Evolutionary conservation across 2,329 filamentous ascomycete genomes (phyloP).

Genomic region (Ascochyta fabae): DNA sequence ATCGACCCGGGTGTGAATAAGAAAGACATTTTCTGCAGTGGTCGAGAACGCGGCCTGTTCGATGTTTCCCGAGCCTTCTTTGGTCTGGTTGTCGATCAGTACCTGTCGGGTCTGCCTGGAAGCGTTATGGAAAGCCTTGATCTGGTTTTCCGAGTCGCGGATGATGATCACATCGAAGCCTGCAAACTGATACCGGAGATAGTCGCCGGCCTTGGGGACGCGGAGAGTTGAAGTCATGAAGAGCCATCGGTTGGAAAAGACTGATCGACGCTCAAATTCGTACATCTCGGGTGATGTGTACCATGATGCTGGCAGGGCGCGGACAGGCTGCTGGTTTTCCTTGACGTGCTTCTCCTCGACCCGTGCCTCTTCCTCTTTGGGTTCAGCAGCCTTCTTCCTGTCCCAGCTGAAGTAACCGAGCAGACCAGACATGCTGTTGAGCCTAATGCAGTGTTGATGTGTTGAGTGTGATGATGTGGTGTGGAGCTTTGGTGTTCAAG

Average conservation of each 20-base stretch:
- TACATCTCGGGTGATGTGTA: conserved; percentile 54
- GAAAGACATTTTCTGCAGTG: conserved; percentile 30
- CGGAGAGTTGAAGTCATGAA: conserved; percentile 45
- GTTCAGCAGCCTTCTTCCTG: conserved; percentile 3
- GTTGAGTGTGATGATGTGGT: not conserved
- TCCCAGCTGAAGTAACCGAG: conserved; percentile 17
- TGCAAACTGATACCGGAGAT: conserved; percentile 30
- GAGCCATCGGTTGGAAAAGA: conserved; percentile 52
- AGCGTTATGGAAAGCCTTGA: conserved; percentile 47
- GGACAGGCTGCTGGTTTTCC: conserved; percentile 24
- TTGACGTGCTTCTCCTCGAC: conserved; percentile 7
- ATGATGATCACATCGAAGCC: conserved; percentile 39
- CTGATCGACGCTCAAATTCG: conserved; percentile 55
- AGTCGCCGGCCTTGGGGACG: conserved; percentile 26
- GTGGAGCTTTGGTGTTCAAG: not conserved
- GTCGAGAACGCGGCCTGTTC: conserved; percentile 44
- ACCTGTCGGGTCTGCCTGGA: conserved; percentile 48
- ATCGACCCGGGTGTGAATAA: conserved; percentile 29
- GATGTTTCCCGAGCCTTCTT: conserved; percentile 50
- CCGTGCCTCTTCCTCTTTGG: conserved; percentile 2
- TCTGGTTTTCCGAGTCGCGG: conserved; percentile 3
- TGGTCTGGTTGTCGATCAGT: conserved; percentile 38
- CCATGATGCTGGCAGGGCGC: conserved; percentile 54
- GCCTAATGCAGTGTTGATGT: no score
- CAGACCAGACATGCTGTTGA: conserved; percentile 7